A percentile compares a stretch with the other conserved stretches of the same genome.
phyloP scores from a whole-genome alignment of 2,329 filamentous ascomycete species.

The Volutella citrinella region DNA sequence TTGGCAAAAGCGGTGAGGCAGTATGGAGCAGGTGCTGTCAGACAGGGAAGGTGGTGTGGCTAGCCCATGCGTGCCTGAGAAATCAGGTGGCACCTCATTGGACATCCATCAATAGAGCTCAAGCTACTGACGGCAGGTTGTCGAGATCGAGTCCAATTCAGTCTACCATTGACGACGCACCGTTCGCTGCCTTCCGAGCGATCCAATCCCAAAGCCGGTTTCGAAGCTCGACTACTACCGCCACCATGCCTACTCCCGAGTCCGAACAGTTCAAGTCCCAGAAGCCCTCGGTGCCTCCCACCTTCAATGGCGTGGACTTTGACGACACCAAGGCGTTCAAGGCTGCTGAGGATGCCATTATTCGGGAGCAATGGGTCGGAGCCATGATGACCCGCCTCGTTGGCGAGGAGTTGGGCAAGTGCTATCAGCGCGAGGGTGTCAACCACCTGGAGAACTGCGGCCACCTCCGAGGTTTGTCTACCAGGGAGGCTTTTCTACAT shows the following conservation, averaged over 20 bases:
- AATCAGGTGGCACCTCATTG: conserved; percentile 26
- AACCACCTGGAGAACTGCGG: conserved; percentile 90
- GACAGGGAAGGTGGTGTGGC: conserved; percentile 19
- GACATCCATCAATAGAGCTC: conserved; percentile 25
- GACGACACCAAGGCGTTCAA: conserved; percentile 79
- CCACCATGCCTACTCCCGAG: conserved; percentile 76
- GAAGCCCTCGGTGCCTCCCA: conserved; percentile 78
- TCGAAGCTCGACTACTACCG: conserved; percentile 13
- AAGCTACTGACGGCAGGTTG: conserved; percentile 23
- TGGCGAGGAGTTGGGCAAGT: conserved; percentile 79
- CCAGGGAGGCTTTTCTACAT: no score
- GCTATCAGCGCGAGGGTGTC: conserved; percentile 79
- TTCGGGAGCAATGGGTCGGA: conserved; percentile 85
- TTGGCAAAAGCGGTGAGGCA: conserved; percentile 33
- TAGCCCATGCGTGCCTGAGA: conserved; percentile 25
- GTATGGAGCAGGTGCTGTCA: conserved; percentile 3
- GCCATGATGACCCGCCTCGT: conserved; percentile 86
- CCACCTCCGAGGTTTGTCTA: conserved; percentile 68
- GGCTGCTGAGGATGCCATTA: conserved; percentile 76
- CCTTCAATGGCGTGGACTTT: conserved; percentile 84
- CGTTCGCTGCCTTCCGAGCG: conserved; percentile 11
- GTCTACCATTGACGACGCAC: conserved; percentile 15
- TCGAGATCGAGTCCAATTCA: conserved; percentile 21
- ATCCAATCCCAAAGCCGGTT: conserved; percentile 7
- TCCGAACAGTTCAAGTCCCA: conserved; percentile 77